These are phyloP conservation scores for Truncatella angustata DNA, from an alignment of 2,329 filamentous ascomycete genomes.

Conservation along the genomic window DNA sequence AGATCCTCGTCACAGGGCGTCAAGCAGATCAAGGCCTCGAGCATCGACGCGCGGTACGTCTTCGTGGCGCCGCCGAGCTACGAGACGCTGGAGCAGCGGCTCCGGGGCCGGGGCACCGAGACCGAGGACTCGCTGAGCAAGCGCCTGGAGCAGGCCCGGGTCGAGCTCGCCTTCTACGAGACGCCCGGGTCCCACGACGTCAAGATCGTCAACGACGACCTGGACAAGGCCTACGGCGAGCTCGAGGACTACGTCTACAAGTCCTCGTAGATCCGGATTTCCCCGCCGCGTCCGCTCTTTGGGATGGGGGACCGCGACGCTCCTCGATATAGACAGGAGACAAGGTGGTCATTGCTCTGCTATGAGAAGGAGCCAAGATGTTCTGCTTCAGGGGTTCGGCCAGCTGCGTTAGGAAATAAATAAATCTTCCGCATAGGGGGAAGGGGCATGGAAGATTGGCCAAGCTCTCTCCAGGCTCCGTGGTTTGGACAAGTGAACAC, in stretches of 20 bases:
- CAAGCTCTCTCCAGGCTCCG: too few relatives aligned
- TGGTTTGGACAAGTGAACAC: too few relatives aligned
- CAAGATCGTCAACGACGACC: slow-evolving; percentile 62
- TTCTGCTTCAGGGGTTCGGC: too few relatives aligned
- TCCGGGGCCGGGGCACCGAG: slow-evolving; percentile 77
- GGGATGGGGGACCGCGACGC: too few relatives aligned
- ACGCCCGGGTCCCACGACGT: slow-evolving; percentile 65
- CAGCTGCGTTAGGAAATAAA: too few relatives aligned
- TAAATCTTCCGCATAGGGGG: too few relatives aligned
- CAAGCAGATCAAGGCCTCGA: slow-evolving; percentile 82
- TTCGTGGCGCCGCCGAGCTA: slow-evolving; percentile 81
- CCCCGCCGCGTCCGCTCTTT: too few relatives aligned
- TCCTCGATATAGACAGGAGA: too few relatives aligned
- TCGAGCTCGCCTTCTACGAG: slow-evolving; percentile 72
- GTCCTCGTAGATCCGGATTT: slow-evolving; percentile 16
- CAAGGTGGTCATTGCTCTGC: too few relatives aligned
- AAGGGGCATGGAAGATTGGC: too few relatives aligned
- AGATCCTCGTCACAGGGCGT: too few relatives aligned
- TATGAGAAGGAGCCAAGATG: too few relatives aligned
- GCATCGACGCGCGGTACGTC: slow-evolving; percentile 73
- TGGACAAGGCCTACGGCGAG: slow-evolving; percentile 50
- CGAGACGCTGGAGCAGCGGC: slow-evolving; percentile 69
- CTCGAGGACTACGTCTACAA: slow-evolving; percentile 50
- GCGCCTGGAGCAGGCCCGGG: slow-evolving; percentile 67
- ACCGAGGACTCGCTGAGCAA: slow-evolving; percentile 68